phyloP scores from a whole-genome alignment of 2,329 filamentous ascomycete genomes.

The Ilyonectria robusta region DNA sequence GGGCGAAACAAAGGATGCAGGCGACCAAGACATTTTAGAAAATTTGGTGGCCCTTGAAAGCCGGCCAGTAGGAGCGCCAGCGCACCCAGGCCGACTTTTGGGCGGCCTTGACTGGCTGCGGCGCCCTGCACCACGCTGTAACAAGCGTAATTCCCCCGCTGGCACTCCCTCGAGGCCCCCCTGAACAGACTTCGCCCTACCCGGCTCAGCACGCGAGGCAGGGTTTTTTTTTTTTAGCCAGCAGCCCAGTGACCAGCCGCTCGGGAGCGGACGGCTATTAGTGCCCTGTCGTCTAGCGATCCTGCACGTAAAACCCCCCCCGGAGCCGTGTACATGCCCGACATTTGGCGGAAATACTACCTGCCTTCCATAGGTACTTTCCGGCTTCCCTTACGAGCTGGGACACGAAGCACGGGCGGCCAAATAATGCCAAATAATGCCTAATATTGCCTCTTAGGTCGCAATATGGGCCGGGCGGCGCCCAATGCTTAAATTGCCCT shows the following conservation, averaged over 20 bases:
- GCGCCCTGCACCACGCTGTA: conserved; percentile 24
- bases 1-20: conserved; percentile 13
- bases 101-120: conserved; percentile 19
- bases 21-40: conserved; percentile 42
- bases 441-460: conserved; percentile 4
- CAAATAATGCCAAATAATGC: conserved; percentile 7
- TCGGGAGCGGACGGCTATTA: conserved; percentile 23
- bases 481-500: conserved; percentile 9
- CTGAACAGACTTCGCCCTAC: conserved; percentile 16
- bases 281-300: conserved; percentile 1
- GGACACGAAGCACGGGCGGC: conserved; percentile 6
- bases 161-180: conserved; percentile 11
- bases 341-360: conserved; percentile 4
- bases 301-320: neutral
- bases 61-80: conserved; percentile 19
- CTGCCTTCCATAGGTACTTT: neutral
- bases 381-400: conserved; percentile 12
- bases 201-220: conserved; percentile 21
- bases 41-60: conserved; percentile 39
- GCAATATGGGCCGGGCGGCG: conserved; percentile 7
- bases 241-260: conserved; percentile 25
- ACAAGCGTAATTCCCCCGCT: conserved; percentile 22
- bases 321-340: neutral
- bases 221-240: conserved; percentile 7
- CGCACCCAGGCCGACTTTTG: conserved; percentile 19